Evolutionary conservation across 2,329 filamentous ascomycete genomes (phyloP), one percentile per base, ranked within the genome.

Genomic region (Teratosphaeria zuluensis): DNA sequence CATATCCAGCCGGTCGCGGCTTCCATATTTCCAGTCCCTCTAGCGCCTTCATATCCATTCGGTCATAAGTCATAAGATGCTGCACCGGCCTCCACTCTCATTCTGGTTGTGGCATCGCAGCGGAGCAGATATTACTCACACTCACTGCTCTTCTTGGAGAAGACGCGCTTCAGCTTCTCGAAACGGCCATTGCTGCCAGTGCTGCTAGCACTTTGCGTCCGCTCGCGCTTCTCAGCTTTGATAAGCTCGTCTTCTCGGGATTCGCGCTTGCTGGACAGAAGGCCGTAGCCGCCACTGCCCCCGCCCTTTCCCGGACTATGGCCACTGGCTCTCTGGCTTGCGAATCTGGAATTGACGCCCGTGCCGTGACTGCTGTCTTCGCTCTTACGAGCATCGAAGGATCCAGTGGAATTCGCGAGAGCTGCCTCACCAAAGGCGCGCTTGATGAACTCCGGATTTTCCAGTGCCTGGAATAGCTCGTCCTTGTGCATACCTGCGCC

Each of bases 161-260:
- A 63, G 46, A 57, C 54, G 52, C 57, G 33, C 56, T 57, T 61
- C 55, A 59, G 19, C 46, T 52, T 60, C 55, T 19, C 53, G 28
- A 62, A 55, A 48, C 56, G 42, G 24, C 38, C 30, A 4, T 14
- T 35, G 28, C 56, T 58, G 8, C 56, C 55, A 28, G 12, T 21
- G 42, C 56, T 60, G n/a, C 31, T 46, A 14, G 48, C 54, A 48
- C 62, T 65, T 16, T 60, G 51, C 33, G 59, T 60, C 32, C 62
- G 51, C 14, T 60, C 59, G n/a, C 61, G 51, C 59, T 63, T 64
- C 24, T 59, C 57, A n/a, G 42, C 14, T 14, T 53, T 35, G 31
- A 55, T 35, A 11, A 54, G 46, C 24, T 30, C 54, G 14, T 42
- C 42, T 11, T 52, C 58, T 9, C 31, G 35, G 54, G 58, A 58